Percentiles rank a stretch among this genome's conserved stretches.
These are phyloP conservation scores for Graphium sp. DNA, from an alignment of 2,329 filamentous ascomycete species.

Conservation along the genomic window DNA sequence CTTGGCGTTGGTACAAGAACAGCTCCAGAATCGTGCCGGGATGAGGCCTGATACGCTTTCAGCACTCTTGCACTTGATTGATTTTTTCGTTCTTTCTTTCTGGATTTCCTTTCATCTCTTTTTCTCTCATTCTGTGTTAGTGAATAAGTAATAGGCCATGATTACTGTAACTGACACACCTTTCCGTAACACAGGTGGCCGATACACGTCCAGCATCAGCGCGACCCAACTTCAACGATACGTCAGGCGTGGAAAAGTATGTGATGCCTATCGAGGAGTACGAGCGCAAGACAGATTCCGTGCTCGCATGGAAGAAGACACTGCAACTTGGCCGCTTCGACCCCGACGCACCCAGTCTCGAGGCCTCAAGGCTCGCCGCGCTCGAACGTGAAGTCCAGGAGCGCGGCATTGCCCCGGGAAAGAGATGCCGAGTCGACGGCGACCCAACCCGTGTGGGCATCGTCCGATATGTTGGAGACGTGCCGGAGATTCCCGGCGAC, in stretches of 20 bases:
- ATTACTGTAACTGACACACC: too few relatives aligned
- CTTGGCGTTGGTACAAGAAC: too few relatives aligned
- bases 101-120: too few relatives aligned
- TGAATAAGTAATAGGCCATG: too few relatives aligned
- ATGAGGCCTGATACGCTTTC: too few relatives aligned
- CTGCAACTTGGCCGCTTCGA: conserved; percentile 95
- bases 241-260: conserved; percentile 74
- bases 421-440: conserved; percentile 46
- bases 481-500: conserved; percentile 55
- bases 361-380: conserved; percentile 54
- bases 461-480: conserved; percentile 55
- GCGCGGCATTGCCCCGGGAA: conserved; percentile 47
- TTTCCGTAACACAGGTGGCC: conserved; percentile 39
- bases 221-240: conserved; percentile 67
- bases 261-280: conserved; percentile 77
- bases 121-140: too few relatives aligned
- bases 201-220: conserved; percentile 64
- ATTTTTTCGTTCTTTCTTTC: too few relatives aligned
- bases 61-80: too few relatives aligned
- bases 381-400: conserved; percentile 52
- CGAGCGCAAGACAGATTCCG: conserved; percentile 70
- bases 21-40: too few relatives aligned
- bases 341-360: conserved; percentile 58
- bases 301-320: conserved; percentile 89
- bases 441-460: conserved; percentile 55